Percentiles rank a stretch among this genome's conserved stretches.
These are phyloP conservation scores for Chalara sp. DNA, from an alignment of 2,329 filamentous ascomycete species.

Conservation along the genomic window DNA sequence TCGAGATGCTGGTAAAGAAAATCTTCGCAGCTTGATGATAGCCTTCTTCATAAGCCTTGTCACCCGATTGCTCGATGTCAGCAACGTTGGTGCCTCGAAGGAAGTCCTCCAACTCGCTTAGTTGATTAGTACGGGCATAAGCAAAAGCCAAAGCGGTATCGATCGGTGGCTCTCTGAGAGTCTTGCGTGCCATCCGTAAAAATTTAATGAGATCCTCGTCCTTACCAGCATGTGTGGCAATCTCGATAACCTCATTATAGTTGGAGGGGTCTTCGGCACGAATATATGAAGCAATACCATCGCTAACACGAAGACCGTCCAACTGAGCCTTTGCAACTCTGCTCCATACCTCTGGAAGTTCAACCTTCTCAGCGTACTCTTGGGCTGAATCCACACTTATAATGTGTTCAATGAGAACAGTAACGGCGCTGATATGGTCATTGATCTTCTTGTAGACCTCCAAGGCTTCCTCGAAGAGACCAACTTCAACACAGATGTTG, in stretches of 20 bases:
- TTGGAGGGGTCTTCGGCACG: conserved; percentile 89
- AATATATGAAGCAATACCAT: conserved; percentile 96
- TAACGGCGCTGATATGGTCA: conserved; percentile 78
- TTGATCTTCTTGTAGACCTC: conserved; percentile 98
- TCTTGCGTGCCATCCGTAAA: conserved; percentile 95
- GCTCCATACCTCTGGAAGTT: conserved; percentile 94
- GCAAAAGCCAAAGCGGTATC: conserved; percentile 93
- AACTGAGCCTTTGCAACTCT: conserved; percentile 97
- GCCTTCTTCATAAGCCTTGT: conserved; percentile 94
- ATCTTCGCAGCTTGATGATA: conserved; percentile 97
- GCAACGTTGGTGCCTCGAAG: conserved; percentile 88
- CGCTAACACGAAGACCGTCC: conserved; percentile 85
- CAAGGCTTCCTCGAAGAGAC: conserved; percentile 92
- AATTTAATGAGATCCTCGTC: conserved; percentile 97
- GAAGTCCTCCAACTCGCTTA: conserved; percentile 94
- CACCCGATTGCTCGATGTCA: conserved; percentile 91
- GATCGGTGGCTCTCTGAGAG: conserved; percentile 83
- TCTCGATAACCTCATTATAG: conserved; percentile 93
- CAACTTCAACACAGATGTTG: conserved; percentile 86
- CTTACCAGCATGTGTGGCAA: conserved; percentile 90
- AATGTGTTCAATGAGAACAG: conserved; percentile 91
- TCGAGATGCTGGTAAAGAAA: conserved; percentile 96
- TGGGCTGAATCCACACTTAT: conserved; percentile 97
- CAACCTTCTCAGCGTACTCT: conserved; percentile 90
- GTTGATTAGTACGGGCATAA: conserved; percentile 85